Evolutionary conservation across 257 asterid species (phyloP).

Genomic region (Forsythia viridissima): DNA sequence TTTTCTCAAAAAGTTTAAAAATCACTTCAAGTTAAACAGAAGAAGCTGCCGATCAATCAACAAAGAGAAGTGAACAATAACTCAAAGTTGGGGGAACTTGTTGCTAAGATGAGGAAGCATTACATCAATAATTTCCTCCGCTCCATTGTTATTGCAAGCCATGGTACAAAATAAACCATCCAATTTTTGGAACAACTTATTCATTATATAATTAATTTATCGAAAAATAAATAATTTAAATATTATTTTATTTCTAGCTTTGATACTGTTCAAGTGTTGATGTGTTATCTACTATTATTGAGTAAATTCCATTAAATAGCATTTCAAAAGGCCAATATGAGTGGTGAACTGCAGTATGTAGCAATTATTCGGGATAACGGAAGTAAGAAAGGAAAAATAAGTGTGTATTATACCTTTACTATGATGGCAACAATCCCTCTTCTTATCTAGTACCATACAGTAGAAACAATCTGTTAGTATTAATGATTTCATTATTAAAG

Average conservation of each 20-base stretch:
- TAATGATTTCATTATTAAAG: slow-evolving; percentile 3
- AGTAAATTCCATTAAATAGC: neutral
- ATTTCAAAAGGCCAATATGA: neutral
- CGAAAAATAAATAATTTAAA: neutral
- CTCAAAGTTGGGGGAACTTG: neutral
- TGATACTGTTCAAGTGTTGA: neutral
- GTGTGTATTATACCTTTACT: slow-evolving; percentile 62
- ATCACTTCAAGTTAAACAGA: neutral
- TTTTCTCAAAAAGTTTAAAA: neutral
- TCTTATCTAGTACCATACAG: slow-evolving; percentile 52
- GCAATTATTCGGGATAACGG: neutral
- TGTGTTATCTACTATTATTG: neutral
- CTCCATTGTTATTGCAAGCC: neutral
- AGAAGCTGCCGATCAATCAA: neutral
- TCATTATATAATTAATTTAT: neutral
- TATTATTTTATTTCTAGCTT: neutral
- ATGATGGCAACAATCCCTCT: slow-evolving; percentile 76
- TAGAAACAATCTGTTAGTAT: slow-evolving; percentile 22
- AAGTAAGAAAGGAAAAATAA: slow-evolving; percentile 4
- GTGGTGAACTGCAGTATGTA: neutral
- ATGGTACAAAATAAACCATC: neutral
- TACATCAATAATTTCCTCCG: neutral
- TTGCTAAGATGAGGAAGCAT: neutral
- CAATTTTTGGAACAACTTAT: neutral
- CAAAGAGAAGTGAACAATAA: neutral